Evolutionary conservation across 2,329 filamentous ascomycete genomes (phyloP), one percentile per base, ranked within the genome.

Genomic region (Colletotrichum trifolii): DNA sequence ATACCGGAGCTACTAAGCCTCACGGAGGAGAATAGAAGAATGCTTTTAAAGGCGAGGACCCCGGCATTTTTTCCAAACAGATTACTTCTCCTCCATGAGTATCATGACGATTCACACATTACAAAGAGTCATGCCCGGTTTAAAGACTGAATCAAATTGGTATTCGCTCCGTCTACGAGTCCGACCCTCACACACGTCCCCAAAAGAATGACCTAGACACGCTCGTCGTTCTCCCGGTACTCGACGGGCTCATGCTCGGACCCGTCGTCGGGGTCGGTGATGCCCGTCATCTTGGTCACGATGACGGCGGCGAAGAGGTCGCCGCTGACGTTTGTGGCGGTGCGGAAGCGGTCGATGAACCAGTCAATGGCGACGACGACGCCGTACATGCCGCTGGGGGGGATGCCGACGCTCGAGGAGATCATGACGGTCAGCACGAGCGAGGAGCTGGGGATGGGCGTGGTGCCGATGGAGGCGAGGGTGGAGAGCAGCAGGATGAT

Each of bases 321-420:
- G n/a, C 81, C 81, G 40, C 77, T 80, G 47, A 86, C 83, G 65
- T 86, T 86, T 58, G 81, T 70, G 4, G 80, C 78, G 0, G 83
- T 86, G 12, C 84, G 77, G 78, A 86, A 86, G 35, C 83, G 81
- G 72, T 86, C 84, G n/a, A 85, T 75, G 71, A 86, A 81, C 83
- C 83, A 86, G 67, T 85, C 83, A 48, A 85, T 85, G 33, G 82
- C 83, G 2, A 85, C 79, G 12, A 85, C 81, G 45, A 85, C 82
- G 25, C 79, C 83, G 67, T 82, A 85, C 82, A 84, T 84, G 15
- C 76, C 79, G 0, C 80, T 84, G 39, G 83, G 71, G 1, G 77
- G 76, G 1, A 85, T 77, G 12, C 79, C 75, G 56, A 85, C 76
- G 8, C 76, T 76, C 25, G 76, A 73, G 9, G 82, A 79, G 67